Base-by-base conservation (phyloP, 345 rosid species). In the Salix caprea region DNA sequence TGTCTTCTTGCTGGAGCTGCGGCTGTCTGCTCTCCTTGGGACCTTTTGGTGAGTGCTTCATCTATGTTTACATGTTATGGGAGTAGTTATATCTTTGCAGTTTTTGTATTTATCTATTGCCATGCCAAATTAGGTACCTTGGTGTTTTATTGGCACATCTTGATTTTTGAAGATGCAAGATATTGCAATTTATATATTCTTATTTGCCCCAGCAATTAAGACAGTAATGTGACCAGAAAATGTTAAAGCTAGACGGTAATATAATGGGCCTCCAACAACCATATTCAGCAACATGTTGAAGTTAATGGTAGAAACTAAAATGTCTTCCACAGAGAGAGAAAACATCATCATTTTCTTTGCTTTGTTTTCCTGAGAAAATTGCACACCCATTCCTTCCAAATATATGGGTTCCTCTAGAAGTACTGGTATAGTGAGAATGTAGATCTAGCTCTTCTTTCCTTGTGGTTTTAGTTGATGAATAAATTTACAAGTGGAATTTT, bases 11-110 rank as follows among this genome's bases (percentile, higher is more conserved):
- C 26, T 50, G 87, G 87, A 61, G 87, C 87, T 71, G 87, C 83
- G 36, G 83, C 85, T 68, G 24, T 84, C 69, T 84, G 87, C 69
- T 76, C 70, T 82, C 85, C 87, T 77, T 84, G 83, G 83, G 87
- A 84, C 72, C 77, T 84, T 23, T 64, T 82, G 87, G 87, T 84
- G 61, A 65, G 83, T 76, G 65, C 15, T 62, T 44, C 54, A 37
- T 65, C 68, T 67, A 46, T 14, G 14, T 46, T 46, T 14, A 46
- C 50, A 7, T 60, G 37, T 44, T 18, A 54, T 67, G 28, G 56
- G 52, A 44, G n/a, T 2, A 14, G 18, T 18, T 2, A 69, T 69
- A 10, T 40, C 44, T 10, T 40, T 40, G 44, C 44, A 40, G 13
- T n/a, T 48, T 30, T 50, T 48, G 73, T 60, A 24, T 50, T 48